Conservation (phyloP, 1,139 yeast species). For the Candida pseudoviswanathii region DNA sequence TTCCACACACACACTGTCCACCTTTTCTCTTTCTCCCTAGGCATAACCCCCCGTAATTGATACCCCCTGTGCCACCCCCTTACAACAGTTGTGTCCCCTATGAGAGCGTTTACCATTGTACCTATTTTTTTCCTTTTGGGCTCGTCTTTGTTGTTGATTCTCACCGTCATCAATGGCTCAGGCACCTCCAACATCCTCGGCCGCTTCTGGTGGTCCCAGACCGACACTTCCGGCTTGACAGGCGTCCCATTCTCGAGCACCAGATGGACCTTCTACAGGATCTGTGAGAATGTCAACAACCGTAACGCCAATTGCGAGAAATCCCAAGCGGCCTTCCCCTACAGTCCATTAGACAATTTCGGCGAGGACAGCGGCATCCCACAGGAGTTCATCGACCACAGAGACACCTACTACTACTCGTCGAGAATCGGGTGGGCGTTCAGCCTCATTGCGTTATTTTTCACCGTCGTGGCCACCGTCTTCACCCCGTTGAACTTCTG, state of each 20-base stretch:
- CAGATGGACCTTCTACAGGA: slow-evolving; percentile 73
- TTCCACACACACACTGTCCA: too few species aligned
- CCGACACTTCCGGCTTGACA: slow-evolving; percentile 59
- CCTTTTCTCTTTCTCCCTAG: too few species aligned
- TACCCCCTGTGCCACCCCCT: not conserved
- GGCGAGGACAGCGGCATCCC: slow-evolving; percentile 49
- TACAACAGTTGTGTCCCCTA: not conserved
- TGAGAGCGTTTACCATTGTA: slow-evolving; percentile 19
- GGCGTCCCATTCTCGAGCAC: slow-evolving; percentile 24
- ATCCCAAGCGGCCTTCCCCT: slow-evolving; percentile 60
- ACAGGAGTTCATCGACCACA: slow-evolving; percentile 40
- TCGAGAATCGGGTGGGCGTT: slow-evolving; percentile 73
- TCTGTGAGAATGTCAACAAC: slow-evolving; percentile 53
- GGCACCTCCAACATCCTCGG: slow-evolving; percentile 47
- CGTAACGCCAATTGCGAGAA: slow-evolving; percentile 47
- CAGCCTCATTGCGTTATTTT: slow-evolving; percentile 58
- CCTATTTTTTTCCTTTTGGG: slow-evolving; percentile 39
- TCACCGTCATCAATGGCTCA: slow-evolving; percentile 67
- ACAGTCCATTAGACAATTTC: slow-evolving; percentile 65
- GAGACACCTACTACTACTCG: slow-evolving; percentile 59
- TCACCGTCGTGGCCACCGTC: slow-evolving; percentile 52
- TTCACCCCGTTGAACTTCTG: slow-evolving; percentile 18
- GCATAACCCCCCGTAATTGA: too few species aligned
- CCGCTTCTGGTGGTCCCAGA: slow-evolving; percentile 70
- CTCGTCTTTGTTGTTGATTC: slow-evolving; percentile 55